Evolutionary conservation across 192 early-diverging fungal species (phyloP).

Genomic region (Jimgerdemannia flammicorona): DNA sequence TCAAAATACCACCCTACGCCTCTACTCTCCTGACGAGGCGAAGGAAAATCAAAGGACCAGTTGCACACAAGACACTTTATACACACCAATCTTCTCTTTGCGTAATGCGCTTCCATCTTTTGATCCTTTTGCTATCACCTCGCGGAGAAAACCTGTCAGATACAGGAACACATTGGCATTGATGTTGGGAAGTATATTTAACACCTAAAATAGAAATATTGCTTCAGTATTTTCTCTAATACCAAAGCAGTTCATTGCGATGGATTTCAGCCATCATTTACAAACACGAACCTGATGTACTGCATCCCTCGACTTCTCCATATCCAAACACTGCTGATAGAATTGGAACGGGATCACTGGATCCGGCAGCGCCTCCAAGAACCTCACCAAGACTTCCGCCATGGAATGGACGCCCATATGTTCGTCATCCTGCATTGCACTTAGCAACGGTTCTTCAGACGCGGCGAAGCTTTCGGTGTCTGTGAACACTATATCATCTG

Average conservation of each 20-base stretch:
- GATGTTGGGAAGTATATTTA: slow-evolving; percentile 56
- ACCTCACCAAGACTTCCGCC: slow-evolving; percentile 63
- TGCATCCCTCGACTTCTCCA: slow-evolving; percentile 39
- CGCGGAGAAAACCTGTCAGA: slow-evolving; percentile 72
- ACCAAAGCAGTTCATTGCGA: too few relatives aligned
- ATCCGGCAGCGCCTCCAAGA: slow-evolving; percentile 68
- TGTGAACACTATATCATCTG: slow-evolving; percentile 7
- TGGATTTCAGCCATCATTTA: too few relatives aligned
- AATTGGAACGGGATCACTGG: slow-evolving; percentile 67
- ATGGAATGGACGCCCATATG: slow-evolving; percentile 65
- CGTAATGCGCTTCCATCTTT: slow-evolving; percentile 19
- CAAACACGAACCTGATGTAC: slow-evolving; percentile 15
- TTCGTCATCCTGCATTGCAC: background rate
- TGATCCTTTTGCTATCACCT: slow-evolving; percentile 41
- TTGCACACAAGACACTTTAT: background rate
- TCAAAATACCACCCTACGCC: too few relatives aligned
- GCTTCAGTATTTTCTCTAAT: slow-evolving; percentile 9
- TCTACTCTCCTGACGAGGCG: too few relatives aligned
- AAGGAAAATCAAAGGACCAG: too few relatives aligned
- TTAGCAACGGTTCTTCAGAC: slow-evolving; percentile 29
- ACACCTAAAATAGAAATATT: slow-evolving; percentile 41
- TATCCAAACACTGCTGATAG: slow-evolving; percentile 60
- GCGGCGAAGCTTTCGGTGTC: slow-evolving; percentile 29
- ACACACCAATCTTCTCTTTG: slow-evolving; percentile 41
- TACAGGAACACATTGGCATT: slow-evolving; percentile 80